Conservation (phyloP, 2,329 filamentous ascomycete species). For the Lasiodiplodia sp. region DNA sequence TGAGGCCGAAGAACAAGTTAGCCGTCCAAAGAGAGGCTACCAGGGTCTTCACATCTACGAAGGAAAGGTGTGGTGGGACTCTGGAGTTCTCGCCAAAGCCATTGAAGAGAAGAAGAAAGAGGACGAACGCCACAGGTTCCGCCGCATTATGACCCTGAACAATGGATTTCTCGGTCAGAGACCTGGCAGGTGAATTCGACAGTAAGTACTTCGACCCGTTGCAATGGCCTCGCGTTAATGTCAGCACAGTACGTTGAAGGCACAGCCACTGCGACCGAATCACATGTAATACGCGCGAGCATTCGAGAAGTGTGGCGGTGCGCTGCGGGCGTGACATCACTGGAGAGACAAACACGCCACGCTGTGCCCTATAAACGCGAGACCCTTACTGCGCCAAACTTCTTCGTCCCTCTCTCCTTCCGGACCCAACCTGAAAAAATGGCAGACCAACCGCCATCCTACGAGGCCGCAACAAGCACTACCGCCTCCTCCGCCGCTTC, state of each 20-base stretch:
- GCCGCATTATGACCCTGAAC: conserved; percentile 17
- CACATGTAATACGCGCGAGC: background rate
- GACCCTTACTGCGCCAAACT: background rate
- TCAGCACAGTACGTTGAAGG: no score
- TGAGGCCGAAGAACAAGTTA: background rate
- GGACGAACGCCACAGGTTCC: conserved; percentile 21
- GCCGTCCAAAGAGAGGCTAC: conserved; percentile 11
- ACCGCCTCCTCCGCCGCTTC: conserved; percentile 32
- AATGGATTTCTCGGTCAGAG: conserved; percentile 29
- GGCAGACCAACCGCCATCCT: conserved; percentile 39
- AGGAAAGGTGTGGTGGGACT: conserved; percentile 26
- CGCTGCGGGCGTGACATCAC: background rate
- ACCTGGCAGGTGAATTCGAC: background rate
- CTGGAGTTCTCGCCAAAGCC: conserved; percentile 15
- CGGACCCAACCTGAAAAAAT: background rate
- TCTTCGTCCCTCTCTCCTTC: background rate
- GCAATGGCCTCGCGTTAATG: no score
- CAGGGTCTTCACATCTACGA: conserved; percentile 30
- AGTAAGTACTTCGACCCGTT: no score
- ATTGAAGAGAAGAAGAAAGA: conserved; percentile 24
- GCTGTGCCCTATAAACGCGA: background rate
- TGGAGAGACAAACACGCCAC: conserved; percentile 14
- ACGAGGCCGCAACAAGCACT: conserved; percentile 41
- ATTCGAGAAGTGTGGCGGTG: conserved; percentile 3
- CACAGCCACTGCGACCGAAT: background rate